A percentile compares a stretch with the other conserved stretches of the same genome.
Evolutionary conservation across 140 eudicot genomes (phyloP).

Genomic region (Flaveria floridana): DNA sequence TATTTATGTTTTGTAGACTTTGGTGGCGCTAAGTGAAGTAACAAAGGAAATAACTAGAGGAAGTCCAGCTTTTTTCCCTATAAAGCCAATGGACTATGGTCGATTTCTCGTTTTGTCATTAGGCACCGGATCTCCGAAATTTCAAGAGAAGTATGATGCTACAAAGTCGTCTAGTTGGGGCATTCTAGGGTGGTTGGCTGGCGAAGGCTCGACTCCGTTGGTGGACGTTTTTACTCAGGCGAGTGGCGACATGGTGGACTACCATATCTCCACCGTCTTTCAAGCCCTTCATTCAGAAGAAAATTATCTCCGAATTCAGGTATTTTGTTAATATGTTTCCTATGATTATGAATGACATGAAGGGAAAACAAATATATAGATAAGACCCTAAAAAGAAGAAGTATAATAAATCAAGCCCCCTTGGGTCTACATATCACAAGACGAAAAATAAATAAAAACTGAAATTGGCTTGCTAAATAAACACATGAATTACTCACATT

Average conservation of each 20-base stretch:
- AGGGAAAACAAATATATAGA: too few relatives aligned
- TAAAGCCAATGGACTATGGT: constrained; percentile 39
- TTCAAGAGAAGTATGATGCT: constrained; percentile 38
- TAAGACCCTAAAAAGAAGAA: too few relatives aligned
- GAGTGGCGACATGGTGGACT: constrained; percentile 50
- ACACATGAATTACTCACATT: too few relatives aligned
- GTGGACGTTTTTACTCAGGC: constrained; percentile 46
- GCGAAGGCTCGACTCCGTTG: constrained; percentile 45
- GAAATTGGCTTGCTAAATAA: too few relatives aligned
- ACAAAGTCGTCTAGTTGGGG: constrained; percentile 48
- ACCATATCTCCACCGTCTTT: constrained; percentile 37
- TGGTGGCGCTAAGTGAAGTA: constrained; percentile 48
- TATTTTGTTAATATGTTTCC: not conserved
- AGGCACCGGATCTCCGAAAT: constrained; percentile 41
- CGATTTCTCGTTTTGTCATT: constrained; percentile 42
- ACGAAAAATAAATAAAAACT: too few relatives aligned
- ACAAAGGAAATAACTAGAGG: constrained; percentile 38
- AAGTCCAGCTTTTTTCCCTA: constrained; percentile 38
- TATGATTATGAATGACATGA: too few relatives aligned
- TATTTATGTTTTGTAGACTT: constrained; percentile 28
- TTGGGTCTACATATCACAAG: too few relatives aligned
- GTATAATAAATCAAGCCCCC: too few relatives aligned
- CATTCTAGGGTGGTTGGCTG: constrained; percentile 43
- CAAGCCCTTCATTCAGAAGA: constrained; percentile 44
- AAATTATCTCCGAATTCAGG: constrained; percentile 52